Percentiles rank a stretch among this genome's conserved stretches.
Conservation (phyloP, 2,329 filamentous ascomycete genomes). For the Diaporthe batatas region DNA sequence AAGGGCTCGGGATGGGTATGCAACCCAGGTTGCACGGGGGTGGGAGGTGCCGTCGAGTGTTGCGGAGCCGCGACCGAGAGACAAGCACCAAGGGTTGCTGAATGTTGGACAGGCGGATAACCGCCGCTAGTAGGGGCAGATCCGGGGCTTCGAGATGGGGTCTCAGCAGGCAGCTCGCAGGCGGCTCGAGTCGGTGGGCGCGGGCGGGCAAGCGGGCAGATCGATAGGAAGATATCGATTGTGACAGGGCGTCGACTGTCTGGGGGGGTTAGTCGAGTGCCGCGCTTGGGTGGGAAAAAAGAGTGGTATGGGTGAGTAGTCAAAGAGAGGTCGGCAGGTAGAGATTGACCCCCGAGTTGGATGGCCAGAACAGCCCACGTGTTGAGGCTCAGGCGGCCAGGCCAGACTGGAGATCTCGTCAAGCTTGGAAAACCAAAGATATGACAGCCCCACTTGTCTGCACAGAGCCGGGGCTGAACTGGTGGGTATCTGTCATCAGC, state of each 20-base stretch:
- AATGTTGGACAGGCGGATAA: constrained; percentile 14
- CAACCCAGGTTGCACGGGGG: constrained; percentile 33
- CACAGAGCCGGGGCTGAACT: constrained; percentile 17
- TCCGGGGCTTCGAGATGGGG: constrained; percentile 25
- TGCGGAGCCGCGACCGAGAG: constrained; percentile 14
- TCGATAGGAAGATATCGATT: constrained; percentile 8
- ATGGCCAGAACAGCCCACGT: constrained; percentile 38
- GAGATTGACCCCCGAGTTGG: constrained; percentile 30
- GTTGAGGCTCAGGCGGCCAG: constrained; percentile 35
- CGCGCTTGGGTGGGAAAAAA: not conserved
- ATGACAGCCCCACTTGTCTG: constrained; percentile 34
- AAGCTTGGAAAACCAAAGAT: constrained; percentile 26
- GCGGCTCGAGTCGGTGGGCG: not conserved
- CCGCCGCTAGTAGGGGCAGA: constrained; percentile 28
- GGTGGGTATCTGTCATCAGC: constrained; percentile 14
- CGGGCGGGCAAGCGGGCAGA: not conserved
- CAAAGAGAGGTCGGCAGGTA: not conserved
- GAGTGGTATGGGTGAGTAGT: not conserved
- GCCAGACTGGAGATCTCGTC: constrained; percentile 37
- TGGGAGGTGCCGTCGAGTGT: constrained; percentile 29
- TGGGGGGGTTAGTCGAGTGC: constrained; percentile 14
- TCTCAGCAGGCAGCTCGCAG: constrained; percentile 14
- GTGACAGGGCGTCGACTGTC: constrained; percentile 2
- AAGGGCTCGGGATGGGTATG: constrained; percentile 40
- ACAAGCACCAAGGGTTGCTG: constrained; percentile 1